Percentiles rank a stretch among this genome's conserved stretches.
Conservation (phyloP, 331 rosid species). For the Acacia pycnantha region DNA sequence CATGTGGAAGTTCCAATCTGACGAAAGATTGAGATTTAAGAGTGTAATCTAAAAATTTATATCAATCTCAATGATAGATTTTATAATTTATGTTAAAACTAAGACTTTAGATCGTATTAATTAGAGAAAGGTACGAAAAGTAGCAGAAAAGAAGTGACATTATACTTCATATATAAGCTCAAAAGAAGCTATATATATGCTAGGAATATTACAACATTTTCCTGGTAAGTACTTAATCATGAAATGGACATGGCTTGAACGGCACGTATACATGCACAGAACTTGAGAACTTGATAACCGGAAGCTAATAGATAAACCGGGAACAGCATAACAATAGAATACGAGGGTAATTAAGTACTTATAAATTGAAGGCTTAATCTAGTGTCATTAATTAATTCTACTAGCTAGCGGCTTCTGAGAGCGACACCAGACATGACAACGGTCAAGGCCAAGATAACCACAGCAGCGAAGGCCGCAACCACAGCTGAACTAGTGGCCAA, state of each 20-base stretch:
- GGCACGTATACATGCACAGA: neutral
- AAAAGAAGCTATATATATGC: neutral
- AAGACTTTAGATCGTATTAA: neutral
- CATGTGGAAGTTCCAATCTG: neutral
- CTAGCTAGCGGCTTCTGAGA: conserved; percentile 43
- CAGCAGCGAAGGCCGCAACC: conserved; percentile 60
- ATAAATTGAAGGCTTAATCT: neutral
- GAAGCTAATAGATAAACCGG: neutral
- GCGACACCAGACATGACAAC: conserved; percentile 64
- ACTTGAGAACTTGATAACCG: neutral
- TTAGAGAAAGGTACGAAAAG: neutral
- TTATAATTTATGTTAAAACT: neutral
- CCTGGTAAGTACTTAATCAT: neutral
- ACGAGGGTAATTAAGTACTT: conserved; percentile 15
- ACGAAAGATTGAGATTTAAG: neutral
- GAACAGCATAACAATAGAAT: neutral
- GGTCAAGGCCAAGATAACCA: conserved; percentile 45
- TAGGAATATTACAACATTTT: neutral
- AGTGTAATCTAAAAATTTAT: neutral
- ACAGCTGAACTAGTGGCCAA: conserved; percentile 65
- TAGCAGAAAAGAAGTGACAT: neutral
- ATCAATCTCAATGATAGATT: neutral
- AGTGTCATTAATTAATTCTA: neutral
- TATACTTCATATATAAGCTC: neutral
- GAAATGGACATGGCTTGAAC: conserved; percentile 1